Evolutionary conservation across 169 alveolate genomes (phyloP).

Genomic region (Plasmodium blacklocki): DNA sequence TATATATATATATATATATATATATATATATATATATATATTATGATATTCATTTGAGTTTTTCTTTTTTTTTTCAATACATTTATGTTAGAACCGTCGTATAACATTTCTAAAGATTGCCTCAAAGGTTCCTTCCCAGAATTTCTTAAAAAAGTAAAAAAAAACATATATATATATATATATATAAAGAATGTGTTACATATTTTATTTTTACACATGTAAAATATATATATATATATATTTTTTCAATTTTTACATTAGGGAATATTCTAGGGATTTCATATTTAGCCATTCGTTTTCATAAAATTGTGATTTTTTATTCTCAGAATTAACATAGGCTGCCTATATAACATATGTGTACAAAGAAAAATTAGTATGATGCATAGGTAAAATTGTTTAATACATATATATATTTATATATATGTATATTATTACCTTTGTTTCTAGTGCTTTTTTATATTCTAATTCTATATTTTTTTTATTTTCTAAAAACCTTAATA

Average conservation of each 20-base stretch:
- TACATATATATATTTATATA: neutral
- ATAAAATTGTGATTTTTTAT: slow-evolving; percentile 47
- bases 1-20: slow-evolving; percentile 3
- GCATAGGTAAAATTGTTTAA: neutral
- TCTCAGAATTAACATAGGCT: slow-evolving; percentile 42
- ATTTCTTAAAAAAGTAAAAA: slow-evolving; percentile 28
- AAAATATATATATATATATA: too few species aligned
- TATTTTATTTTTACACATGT: neutral
- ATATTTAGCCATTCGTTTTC: slow-evolving; percentile 70
- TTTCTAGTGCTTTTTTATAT: slow-evolving; percentile 37
- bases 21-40: slow-evolving; percentile 8
- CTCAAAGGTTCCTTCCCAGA: slow-evolving; percentile 48
- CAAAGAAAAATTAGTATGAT: neutral
- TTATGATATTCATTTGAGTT: neutral
- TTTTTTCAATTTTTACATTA: slow-evolving; percentile 30
- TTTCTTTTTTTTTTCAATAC: slow-evolving; percentile 12
- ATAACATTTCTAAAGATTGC: slow-evolving; percentile 43
- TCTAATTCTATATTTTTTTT: slow-evolving; percentile 62
- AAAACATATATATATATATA: slow-evolving; percentile 2
- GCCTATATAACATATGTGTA: slow-evolving; percentile 16
- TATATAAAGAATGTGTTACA: neutral
- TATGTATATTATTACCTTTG: slow-evolving; percentile 25
- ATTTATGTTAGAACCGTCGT: slow-evolving; percentile 29
- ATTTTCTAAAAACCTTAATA: slow-evolving; percentile 40
- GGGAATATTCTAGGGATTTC: slow-evolving; percentile 57